Base-by-base conservation (phyloP, 2,329 filamentous ascomycete genomes). In the Penicillium carneum region DNA sequence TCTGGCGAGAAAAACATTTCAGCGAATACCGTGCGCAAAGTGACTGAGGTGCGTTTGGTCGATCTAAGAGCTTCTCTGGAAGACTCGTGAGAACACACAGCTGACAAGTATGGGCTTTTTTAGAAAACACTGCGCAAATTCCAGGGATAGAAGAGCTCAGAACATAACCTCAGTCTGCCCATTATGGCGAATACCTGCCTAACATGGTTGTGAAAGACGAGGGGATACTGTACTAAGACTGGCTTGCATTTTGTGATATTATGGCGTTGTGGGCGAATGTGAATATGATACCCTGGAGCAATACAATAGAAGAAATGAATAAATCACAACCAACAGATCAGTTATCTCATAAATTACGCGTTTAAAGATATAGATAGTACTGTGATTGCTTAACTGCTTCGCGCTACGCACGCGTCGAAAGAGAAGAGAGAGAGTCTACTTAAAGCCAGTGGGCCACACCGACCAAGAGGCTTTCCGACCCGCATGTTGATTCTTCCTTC, bases 11-110 rank as follows among this genome's bases (percentile, higher is more conserved):
- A 87, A 68, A 86, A 86, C 4, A 83, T 96, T 59, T 90, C 89
- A n/a, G 88, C 90, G 2, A 87, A 88, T 71, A 90, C 89, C 63
- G 86, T 96, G 50, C 87, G 88, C 75, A 93, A 90, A 74, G 91
- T 91, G 48, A 90, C 91, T 2, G 87, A 89, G 76, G 90, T 92
- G 80, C 63, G 86, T 59, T 10, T 50, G 20, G 18, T 33, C 34
- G 12, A 18, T 48, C 18, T 26, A 34, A 38, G 12, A 41, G 23
- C 31, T 14, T 31, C 26, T 11, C 41, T n/a, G 12, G 29, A 39
- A 46, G 38, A 23, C 9, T 38, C 12, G 16, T 34, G 26, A 20
- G 42, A 55, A 42, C 6, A 29, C 8, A 31, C 11, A 10, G 23
- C 58, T 67, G 23, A 64, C 49, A 48, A 4, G 20, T 39, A 66